Conservation (phyloP, 768 basidiomycete genomes). For the Naematelia encephala region DNA sequence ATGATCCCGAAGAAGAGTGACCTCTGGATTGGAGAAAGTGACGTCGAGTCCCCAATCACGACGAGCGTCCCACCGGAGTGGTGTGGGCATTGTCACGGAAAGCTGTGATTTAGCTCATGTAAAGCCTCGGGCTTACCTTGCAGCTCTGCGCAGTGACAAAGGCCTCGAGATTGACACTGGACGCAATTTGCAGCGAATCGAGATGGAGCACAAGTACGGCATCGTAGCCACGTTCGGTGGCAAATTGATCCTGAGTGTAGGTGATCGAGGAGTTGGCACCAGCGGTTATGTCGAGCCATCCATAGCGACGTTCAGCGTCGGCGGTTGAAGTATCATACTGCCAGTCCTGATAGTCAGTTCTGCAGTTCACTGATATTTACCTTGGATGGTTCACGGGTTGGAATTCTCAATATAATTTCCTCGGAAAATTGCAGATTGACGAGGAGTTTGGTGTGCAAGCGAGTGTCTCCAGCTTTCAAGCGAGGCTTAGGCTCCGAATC, state of each 20-base stretch:
- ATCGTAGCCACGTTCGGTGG: conserved; percentile 69
- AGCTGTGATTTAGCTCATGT: conserved; percentile 12
- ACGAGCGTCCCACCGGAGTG: conserved; percentile 74
- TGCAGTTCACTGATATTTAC: background rate
- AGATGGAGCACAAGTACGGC: conserved; percentile 76
- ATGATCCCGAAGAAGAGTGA: conserved; percentile 85
- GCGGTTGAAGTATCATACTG: conserved; percentile 67
- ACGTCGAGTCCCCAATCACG: conserved; percentile 77
- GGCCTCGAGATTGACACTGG: conserved; percentile 82
- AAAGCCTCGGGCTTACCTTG: conserved; percentile 59
- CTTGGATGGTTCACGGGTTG: conserved; percentile 87
- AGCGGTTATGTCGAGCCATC: conserved; percentile 66
- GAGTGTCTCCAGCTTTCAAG: conserved; percentile 67
- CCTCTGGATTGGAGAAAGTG: conserved; percentile 65
- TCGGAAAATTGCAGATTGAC: conserved; percentile 77
- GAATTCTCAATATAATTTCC: conserved; percentile 73
- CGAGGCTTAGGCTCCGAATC: conserved; percentile 59
- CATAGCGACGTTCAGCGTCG: conserved; percentile 50
- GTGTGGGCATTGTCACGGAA: conserved; percentile 61
- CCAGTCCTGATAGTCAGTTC: conserved; percentile 62
- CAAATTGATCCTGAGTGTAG: conserved; percentile 79
- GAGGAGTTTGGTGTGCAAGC: conserved; percentile 77
- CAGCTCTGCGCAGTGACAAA: conserved; percentile 74
- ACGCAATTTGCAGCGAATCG: conserved; percentile 69
- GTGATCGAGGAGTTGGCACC: conserved; percentile 80